Evolutionary conservation across 495 filamentous ascomycete genomes (phyloP).

Genomic region (Hapsidospora chrysogenum): DNA sequence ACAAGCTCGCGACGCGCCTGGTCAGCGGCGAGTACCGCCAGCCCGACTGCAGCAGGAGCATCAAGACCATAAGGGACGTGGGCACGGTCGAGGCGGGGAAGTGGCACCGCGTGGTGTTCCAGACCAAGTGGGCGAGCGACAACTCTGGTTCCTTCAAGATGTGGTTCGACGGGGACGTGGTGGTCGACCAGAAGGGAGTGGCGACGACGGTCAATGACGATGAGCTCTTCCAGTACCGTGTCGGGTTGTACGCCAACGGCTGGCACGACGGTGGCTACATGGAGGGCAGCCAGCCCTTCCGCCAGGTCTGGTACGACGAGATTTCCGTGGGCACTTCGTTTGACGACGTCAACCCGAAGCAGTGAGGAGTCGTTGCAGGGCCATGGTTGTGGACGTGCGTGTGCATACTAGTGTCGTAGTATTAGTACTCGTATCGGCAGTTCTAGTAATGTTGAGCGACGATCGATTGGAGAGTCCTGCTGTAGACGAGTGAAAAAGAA

Average conservation of each 20-base stretch:
- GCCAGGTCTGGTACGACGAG: slow-evolving; percentile 38
- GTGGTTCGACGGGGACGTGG: slow-evolving; percentile 33
- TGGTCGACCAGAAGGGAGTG: slow-evolving; percentile 23
- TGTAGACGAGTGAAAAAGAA: too few species aligned
- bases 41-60: slow-evolving; percentile 10
- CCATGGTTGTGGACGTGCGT: too few species aligned
- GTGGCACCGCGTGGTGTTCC: slow-evolving; percentile 34
- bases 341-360: slow-evolving; percentile 13
- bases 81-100: slow-evolving; percentile 24
- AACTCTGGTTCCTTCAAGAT: slow-evolving; percentile 29
- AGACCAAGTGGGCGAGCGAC: slow-evolving; percentile 31
- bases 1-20: slow-evolving; percentile 27
- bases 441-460: too few species aligned
- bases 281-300: slow-evolving; percentile 27
- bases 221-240: slow-evolving; percentile 31
- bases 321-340: slow-evolving; percentile 30
- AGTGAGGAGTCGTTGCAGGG: too few species aligned
- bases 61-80: slow-evolving; percentile 18
- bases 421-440: too few species aligned
- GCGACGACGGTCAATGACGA: slow-evolving; percentile 29
- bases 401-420: too few species aligned
- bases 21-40: slow-evolving; percentile 23
- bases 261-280: slow-evolving; percentile 33
- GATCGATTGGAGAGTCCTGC: too few species aligned
- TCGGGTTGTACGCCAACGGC: slow-evolving; percentile 38